These are phyloP conservation scores for Polysphondylium violaceum DNA, from an alignment of 78 protist genomes.

Conservation along the genomic window DNA sequence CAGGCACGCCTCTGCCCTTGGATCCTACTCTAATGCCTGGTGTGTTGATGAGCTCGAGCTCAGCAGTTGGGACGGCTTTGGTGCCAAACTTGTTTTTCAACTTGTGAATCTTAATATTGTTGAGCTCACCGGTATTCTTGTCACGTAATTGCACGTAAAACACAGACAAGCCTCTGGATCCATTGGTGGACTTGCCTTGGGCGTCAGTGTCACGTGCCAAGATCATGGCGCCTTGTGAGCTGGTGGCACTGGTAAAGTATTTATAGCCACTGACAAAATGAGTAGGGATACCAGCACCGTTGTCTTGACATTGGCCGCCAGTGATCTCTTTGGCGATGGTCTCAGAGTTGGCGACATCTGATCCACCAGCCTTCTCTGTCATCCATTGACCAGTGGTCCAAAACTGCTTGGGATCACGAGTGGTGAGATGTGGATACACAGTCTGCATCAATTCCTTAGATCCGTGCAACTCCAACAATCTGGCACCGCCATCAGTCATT, in stretches of 20 bases:
- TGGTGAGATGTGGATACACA: slow-evolving; percentile 22
- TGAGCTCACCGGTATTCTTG: slow-evolving; percentile 34
- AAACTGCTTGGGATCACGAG: slow-evolving; percentile 64
- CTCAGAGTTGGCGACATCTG: slow-evolving; percentile 80
- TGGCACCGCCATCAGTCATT: slow-evolving; percentile 87
- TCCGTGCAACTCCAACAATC: slow-evolving; percentile 73
- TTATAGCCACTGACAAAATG: slow-evolving; percentile 65
- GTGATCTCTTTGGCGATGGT: slow-evolving; percentile 32
- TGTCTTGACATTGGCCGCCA: slow-evolving; percentile 5
- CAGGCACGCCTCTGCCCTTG: slow-evolving; percentile 82
- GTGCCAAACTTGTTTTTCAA: slow-evolving; percentile 89
- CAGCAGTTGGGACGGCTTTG: slow-evolving; percentile 87
- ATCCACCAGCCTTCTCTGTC: slow-evolving; percentile 89
- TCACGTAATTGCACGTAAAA: slow-evolving; percentile 45
- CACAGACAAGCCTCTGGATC: slow-evolving; percentile 71
- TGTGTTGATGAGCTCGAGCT: slow-evolving; percentile 68
- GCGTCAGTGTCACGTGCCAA: slow-evolving; percentile 77
- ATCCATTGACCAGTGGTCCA: slow-evolving; percentile 88
- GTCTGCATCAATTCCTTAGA: neutral
- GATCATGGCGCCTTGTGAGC: slow-evolving; percentile 55
- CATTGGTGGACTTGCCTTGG: neutral
- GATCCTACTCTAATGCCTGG: slow-evolving; percentile 38
- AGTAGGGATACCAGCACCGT: neutral
- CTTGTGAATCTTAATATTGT: slow-evolving; percentile 70
- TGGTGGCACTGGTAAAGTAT: slow-evolving; percentile 84